phyloP scores from a whole-genome alignment of 1,139 yeast genomes.

The Yamadazyma mexicana region DNA sequence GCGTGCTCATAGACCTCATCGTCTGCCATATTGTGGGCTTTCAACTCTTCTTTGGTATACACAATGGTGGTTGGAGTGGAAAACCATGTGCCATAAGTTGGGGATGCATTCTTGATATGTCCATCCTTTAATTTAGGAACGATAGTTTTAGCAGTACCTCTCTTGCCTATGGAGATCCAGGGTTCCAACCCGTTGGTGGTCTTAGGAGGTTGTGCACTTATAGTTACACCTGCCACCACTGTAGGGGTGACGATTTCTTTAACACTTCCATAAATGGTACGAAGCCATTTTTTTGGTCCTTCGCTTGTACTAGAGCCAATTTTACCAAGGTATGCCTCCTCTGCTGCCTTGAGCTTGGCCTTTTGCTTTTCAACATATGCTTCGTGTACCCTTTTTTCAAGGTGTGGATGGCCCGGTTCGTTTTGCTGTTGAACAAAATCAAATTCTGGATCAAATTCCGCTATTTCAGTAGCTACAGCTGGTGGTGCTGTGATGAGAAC shows the following conservation, averaged over 20 bases:
- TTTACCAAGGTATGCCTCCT: slow-evolving; percentile 4
- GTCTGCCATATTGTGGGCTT: slow-evolving; percentile 70
- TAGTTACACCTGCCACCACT: slow-evolving; percentile 78
- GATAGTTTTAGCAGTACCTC: slow-evolving; percentile 81
- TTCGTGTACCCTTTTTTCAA: slow-evolving; percentile 27
- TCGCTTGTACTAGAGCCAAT: slow-evolving; percentile 1
- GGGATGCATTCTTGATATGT: slow-evolving; percentile 59
- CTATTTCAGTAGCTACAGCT: slow-evolving; percentile 1
- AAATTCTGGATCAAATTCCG: slow-evolving; percentile 26
- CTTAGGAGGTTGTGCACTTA: slow-evolving; percentile 68
- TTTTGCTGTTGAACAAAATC: not conserved
- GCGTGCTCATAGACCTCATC: slow-evolving; percentile 59
- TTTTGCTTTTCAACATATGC: slow-evolving; percentile 37
- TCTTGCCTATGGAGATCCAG: slow-evolving; percentile 78
- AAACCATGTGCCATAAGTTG: slow-evolving; percentile 77
- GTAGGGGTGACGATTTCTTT: slow-evolving; percentile 77
- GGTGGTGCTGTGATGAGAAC: slow-evolving; percentile 6
- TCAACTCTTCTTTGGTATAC: slow-evolving; percentile 56
- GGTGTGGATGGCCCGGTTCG: not conserved
- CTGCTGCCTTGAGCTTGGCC: slow-evolving; percentile 14
- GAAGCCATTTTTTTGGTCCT: slow-evolving; percentile 63
- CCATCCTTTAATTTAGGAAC: slow-evolving; percentile 75
- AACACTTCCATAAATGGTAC: slow-evolving; percentile 61
- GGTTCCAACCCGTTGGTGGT: slow-evolving; percentile 70
- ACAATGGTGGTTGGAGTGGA: slow-evolving; percentile 64